Evolutionary conservation across 306 rosid genomes (phyloP), one percentile per base, ranked within the genome.

Genomic region (Sindora glabra): DNA sequence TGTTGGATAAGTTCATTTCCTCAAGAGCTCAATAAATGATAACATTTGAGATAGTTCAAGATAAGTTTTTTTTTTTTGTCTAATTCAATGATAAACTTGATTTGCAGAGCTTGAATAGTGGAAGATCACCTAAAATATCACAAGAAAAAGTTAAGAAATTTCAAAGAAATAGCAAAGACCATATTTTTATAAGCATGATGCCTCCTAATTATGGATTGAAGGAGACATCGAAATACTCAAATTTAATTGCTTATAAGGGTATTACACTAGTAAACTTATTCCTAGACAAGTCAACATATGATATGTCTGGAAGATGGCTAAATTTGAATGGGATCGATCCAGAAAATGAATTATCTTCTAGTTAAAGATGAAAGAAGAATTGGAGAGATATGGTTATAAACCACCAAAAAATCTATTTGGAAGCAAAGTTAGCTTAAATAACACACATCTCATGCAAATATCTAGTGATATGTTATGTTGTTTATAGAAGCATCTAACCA

Each of bases 401-500:
- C 72, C 67, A 21, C 95, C 95, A 8, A 75, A 44, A 33, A 91
- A 87, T 16, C 78, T 66, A 73, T 91, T 91, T 13, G 97, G 87
- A 70, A 91, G 87, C 79, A 91, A 65, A 53, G 87, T 91, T 62
- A 91, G 63, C 81, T 87, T 91, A 36, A 13, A 51, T 2, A 91
- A 75, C 38, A 19, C 77, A 36, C 85, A 80, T 56, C 64, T 79
- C 10, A 27, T 62, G 59, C 98, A 91, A 59, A 91, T 83, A 61
- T 76, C 81, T 10, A 58, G 72, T 9, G 98, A 96, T 61, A 91
- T 82, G 54, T 57, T 39, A 91, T 83, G 24, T 57, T 70, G 80
- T 91, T 91, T 25, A 86, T 77, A 64, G 96, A 91, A 34, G 55
- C 96, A 74, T 92, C 96, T 15, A 92, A 80, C 94, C 90, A 88